A percentile compares a stretch with the other conserved stretches of the same genome.
These are phyloP conservation scores for Kodamaea nitidulidarum DNA, from an alignment of 805 yeast species.

Conservation along the genomic window DNA sequence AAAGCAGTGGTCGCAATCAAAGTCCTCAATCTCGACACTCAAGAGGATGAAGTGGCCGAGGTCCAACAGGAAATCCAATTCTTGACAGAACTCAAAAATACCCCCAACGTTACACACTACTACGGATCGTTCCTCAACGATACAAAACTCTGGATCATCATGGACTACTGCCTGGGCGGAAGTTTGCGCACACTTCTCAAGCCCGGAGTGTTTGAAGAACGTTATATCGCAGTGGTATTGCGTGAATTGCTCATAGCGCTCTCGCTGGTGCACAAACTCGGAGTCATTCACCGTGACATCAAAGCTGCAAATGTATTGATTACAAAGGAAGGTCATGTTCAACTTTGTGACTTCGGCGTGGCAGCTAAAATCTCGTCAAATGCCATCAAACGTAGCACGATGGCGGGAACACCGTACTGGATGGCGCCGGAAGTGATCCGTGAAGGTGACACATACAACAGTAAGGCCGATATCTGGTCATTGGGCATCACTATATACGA, in stretches of 20 bases:
- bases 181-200: constrained; percentile 78
- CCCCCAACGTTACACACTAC: constrained; percentile 90
- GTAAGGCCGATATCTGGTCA: constrained; percentile 97
- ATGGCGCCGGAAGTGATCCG: constrained; percentile 98
- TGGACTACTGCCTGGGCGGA: constrained; percentile 98
- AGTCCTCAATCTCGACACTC: constrained; percentile 86
- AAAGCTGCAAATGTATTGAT: constrained; percentile 94
- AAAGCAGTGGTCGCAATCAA: constrained; percentile 87
- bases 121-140: constrained; percentile 85
- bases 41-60: constrained; percentile 89
- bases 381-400: constrained; percentile 78
- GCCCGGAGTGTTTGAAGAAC: constrained; percentile 87
- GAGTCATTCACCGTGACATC: constrained; percentile 93
- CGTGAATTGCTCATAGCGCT: constrained; percentile 79
- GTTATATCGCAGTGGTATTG: constrained; percentile 74
- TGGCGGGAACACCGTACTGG: constrained; percentile 97
- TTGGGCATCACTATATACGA: constrained; percentile 92
- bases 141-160: constrained; percentile 92
- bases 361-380: constrained; percentile 87
- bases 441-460: constrained; percentile 84
- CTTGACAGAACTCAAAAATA: constrained; percentile 72
- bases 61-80: constrained; percentile 92
- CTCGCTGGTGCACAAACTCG: constrained; percentile 76
- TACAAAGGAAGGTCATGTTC: constrained; percentile 83
- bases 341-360: constrained; percentile 96